Percentiles rank a stretch among this genome's conserved stretches.
Conservation (phyloP, 2,329 filamentous ascomycete genomes). For the Colletotrichum gloeosporioides region DNA sequence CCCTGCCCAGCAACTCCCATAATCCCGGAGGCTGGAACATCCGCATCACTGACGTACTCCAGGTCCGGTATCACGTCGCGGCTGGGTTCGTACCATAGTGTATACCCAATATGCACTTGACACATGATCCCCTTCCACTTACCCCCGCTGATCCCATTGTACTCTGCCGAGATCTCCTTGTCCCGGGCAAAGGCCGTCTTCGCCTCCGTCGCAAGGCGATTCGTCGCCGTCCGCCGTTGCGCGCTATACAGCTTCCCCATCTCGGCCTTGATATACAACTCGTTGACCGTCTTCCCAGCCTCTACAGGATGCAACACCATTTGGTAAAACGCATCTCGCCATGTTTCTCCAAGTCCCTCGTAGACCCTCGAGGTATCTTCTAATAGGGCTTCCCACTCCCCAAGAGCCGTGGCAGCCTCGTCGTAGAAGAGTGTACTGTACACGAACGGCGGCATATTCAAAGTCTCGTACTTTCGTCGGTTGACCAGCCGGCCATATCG, state of each 20-base stretch:
- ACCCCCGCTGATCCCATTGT: conserved; percentile 44
- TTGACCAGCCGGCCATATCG: background rate
- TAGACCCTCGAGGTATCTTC: background rate
- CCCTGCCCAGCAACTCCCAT: conserved; percentile 5
- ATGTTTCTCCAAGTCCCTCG: background rate
- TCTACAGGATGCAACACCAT: background rate
- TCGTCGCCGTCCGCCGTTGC: background rate
- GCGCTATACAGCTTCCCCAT: background rate
- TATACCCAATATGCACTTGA: conserved; percentile 53
- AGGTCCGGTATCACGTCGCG: conserved; percentile 53
- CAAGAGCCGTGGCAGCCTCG: background rate
- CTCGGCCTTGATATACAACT: background rate
- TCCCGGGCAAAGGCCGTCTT: conserved; percentile 48
- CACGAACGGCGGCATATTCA: background rate
- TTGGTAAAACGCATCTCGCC: background rate
- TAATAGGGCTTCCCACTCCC: background rate
- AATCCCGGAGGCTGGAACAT: background rate
- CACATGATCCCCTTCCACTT: conserved; percentile 49
- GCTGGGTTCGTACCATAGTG: conserved; percentile 57
- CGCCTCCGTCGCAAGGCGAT: conserved; percentile 40
- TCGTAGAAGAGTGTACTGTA: background rate
- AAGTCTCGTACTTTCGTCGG: background rate
- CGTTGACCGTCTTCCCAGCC: background rate
- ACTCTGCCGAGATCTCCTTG: conserved; percentile 44
- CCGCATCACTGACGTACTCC: background rate